Percentiles rank a stretch among this genome's conserved stretches.
Conservation (phyloP, 192 early-diverging fungal species). For the Podila minutissima region DNA sequence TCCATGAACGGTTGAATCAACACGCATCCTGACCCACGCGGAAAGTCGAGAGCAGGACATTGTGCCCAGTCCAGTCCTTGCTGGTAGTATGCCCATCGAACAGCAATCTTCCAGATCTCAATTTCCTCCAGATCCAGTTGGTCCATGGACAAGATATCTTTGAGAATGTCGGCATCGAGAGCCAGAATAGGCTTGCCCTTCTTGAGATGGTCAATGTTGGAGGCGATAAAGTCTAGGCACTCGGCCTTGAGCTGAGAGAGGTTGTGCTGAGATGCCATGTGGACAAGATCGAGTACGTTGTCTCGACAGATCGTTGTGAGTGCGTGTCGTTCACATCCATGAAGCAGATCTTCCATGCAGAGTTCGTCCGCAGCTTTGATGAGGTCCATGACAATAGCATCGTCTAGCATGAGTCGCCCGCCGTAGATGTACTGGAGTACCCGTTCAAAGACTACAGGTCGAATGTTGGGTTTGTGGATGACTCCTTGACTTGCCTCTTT, state of each 20-base stretch:
- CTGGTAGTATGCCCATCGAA: slow-evolving; percentile 38
- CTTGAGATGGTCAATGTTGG: slow-evolving; percentile 39
- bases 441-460: slow-evolving; percentile 26
- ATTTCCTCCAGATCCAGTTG: slow-evolving; percentile 49
- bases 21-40: slow-evolving; percentile 33
- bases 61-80: slow-evolving; percentile 36
- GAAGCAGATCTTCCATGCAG: slow-evolving; percentile 30
- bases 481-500: slow-evolving; percentile 35
- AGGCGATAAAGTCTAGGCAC: slow-evolving; percentile 44
- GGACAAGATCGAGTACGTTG: slow-evolving; percentile 35
- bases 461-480: slow-evolving; percentile 45
- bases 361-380: slow-evolving; percentile 45
- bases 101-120: slow-evolving; percentile 51
- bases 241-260: slow-evolving; percentile 20
- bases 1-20: slow-evolving; percentile 16
- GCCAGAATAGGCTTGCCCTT: slow-evolving; percentile 26
- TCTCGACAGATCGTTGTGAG: slow-evolving; percentile 14
- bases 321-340: slow-evolving; percentile 37
- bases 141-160: slow-evolving; percentile 46
- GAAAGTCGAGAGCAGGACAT: slow-evolving; percentile 36
- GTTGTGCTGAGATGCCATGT: slow-evolving; percentile 23
- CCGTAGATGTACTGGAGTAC: slow-evolving; percentile 38
- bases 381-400: slow-evolving; percentile 29
- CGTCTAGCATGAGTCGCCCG: slow-evolving; percentile 14
- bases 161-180: slow-evolving; percentile 29